Conservation (phyloP, 371 early-diverging fungal genomes). For the Syncephalis plumigaleata region DNA sequence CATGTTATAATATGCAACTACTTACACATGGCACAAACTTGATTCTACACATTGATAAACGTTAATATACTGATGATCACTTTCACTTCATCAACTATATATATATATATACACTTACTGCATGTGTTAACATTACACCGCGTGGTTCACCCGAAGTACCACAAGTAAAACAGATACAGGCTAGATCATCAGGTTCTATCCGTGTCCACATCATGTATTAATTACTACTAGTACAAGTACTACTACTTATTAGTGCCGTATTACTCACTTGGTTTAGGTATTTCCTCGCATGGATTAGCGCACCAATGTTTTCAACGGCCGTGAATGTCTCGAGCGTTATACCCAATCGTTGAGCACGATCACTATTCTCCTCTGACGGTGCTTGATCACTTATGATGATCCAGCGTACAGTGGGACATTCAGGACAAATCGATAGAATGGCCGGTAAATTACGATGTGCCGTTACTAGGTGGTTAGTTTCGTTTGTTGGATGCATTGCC, state of each 20-base stretch:
- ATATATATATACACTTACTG: slow-evolving; percentile 25
- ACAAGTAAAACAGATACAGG: slow-evolving; percentile 91
- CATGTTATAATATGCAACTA: too few species aligned
- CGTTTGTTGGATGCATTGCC: slow-evolving; percentile 54
- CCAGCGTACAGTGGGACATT: slow-evolving; percentile 36
- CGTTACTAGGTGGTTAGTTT: slow-evolving; percentile 46
- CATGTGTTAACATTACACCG: slow-evolving; percentile 33
- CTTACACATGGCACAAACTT: too few species aligned
- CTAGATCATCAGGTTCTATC: slow-evolving; percentile 34
- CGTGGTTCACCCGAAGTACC: slow-evolving; percentile 73
- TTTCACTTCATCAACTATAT: too few species aligned
- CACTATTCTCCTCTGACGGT: slow-evolving; percentile 16
- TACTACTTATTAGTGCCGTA: too few species aligned
- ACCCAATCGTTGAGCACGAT: slow-evolving; percentile 12
- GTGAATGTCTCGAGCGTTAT: slow-evolving; percentile 28
- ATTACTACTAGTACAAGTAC: too few species aligned
- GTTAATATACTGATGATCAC: too few species aligned
- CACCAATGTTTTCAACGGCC: slow-evolving; percentile 39
- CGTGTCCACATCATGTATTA: too few species aligned
- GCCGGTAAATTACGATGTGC: slow-evolving; percentile 43
- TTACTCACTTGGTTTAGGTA: too few species aligned
- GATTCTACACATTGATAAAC: too few species aligned
- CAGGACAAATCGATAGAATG: slow-evolving; percentile 27
- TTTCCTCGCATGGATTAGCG: not conserved
- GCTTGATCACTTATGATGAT: slow-evolving; percentile 60